Conservation (phyloP, 164 flowering plant genomes). For the Vitis cinerea region DNA sequence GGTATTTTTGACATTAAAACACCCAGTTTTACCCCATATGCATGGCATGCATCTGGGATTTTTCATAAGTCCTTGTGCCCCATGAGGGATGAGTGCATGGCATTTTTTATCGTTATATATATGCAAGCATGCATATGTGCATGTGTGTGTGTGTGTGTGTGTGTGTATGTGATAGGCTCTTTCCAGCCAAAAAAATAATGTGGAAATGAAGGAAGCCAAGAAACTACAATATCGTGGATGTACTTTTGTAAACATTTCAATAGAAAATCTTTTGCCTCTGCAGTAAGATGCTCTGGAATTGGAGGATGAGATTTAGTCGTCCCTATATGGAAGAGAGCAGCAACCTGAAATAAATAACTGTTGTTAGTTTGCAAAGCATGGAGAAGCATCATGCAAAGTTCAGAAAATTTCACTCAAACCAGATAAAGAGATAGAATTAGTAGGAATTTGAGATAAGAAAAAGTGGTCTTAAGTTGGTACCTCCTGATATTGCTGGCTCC, state of each 20-base stretch:
- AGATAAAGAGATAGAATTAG: not conserved
- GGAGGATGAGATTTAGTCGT: slow-evolving; percentile 97
- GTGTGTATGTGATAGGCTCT: no score
- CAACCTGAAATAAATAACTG: slow-evolving; percentile 50
- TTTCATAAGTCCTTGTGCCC: no score
- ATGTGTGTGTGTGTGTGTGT: no score
- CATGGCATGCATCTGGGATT: no score
- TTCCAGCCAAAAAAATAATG: not conserved
- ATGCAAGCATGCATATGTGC: no score
- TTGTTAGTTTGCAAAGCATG: slow-evolving; percentile 8
- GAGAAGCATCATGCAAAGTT: not conserved
- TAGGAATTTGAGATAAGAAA: not conserved
- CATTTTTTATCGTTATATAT: no score
- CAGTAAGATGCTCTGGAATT: slow-evolving; percentile 89
- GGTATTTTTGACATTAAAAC: not conserved
- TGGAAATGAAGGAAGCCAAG: not conserved
- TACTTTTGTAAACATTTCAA: slow-evolving; percentile 87
- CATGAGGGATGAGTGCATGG: no score
- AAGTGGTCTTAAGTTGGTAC: slow-evolving; percentile 25
- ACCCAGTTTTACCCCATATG: no score
- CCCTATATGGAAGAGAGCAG: slow-evolving; percentile 90
- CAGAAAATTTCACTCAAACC: not conserved
- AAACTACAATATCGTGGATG: not conserved
- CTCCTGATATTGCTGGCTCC: slow-evolving; percentile 98
- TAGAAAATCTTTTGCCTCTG: slow-evolving; percentile 87